Percentiles rank a stretch among this genome's conserved stretches.
These are phyloP conservation scores for Fusarium nematophilum DNA, from an alignment of 2,329 filamentous ascomycete genomes.

Conservation along the genomic window DNA sequence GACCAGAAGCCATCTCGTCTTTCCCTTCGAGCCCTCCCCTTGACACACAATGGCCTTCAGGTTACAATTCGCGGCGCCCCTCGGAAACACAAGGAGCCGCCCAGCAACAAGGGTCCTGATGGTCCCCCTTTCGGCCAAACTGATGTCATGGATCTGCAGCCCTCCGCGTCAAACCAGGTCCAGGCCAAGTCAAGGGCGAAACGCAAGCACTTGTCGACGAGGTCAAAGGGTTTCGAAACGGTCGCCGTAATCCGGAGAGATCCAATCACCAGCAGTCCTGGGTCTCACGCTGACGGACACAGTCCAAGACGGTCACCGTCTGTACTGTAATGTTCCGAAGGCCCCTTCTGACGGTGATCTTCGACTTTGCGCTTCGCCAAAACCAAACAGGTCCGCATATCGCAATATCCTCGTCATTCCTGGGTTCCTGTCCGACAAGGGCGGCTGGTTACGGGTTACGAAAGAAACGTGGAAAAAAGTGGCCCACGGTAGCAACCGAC, in stretches of 20 bases:
- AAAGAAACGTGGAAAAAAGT: constrained; percentile 37
- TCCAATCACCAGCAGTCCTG: constrained; percentile 25
- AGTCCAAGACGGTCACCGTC: constrained; percentile 34
- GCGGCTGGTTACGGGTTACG: background rate
- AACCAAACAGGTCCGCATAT: constrained; percentile 30
- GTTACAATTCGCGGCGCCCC: constrained; percentile 24
- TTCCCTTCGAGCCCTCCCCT: constrained; percentile 2
- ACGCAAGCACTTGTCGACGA: constrained; percentile 9
- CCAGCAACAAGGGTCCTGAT: constrained; percentile 30
- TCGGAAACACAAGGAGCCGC: constrained; percentile 30
- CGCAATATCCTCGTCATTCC: constrained; percentile 41
- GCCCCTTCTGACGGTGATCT: constrained; percentile 31
- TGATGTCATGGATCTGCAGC: constrained; percentile 51
- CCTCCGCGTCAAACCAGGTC: constrained; percentile 26
- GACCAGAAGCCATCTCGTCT: constrained; percentile 1
- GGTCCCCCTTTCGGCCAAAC: constrained; percentile 32
- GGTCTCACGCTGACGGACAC: constrained; percentile 18
- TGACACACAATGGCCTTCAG: constrained; percentile 11
- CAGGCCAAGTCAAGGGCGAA: constrained; percentile 14
- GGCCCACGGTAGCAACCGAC: constrained; percentile 35
- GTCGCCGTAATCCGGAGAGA: constrained; percentile 31
- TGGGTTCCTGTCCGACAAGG: constrained; percentile 18
- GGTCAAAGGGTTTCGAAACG: constrained; percentile 32
- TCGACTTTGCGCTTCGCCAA: constrained; percentile 13
- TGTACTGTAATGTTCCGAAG: constrained; percentile 21